Base-by-base conservation (phyloP, 768 basidiomycete species). In the Phallus indusiatus region DNA sequence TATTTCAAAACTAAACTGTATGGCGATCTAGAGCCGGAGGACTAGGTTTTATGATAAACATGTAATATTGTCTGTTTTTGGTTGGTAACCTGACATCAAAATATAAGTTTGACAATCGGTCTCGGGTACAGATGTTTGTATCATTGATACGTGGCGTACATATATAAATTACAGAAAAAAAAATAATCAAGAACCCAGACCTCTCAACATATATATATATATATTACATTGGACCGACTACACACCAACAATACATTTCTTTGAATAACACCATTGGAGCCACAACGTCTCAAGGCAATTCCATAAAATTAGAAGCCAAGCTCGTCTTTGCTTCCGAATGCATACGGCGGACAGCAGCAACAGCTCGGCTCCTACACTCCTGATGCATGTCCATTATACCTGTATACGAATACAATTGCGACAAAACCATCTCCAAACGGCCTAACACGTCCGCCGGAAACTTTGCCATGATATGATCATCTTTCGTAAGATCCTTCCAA, bases 1-100 rank as follows among this genome's bases (percentile, higher is more conserved):
- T 98, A 96, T 73, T 95, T 90, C 80, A 88, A 81, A 64, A 81
- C 88, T 49, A 85, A 86, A 75, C 92, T 94, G 11, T 98, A 94
- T 65, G 94, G 94, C 54, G 89, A 93, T 66, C 71, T 93, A 54
- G 91, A 95, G 69, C 79, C 84, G 14, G 80, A 82, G 61, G 82
- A 85, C 57, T 84, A 74, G 65, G 42, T 28, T 28, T n/a, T 28
- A 28, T 28, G 28, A 28, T 28, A 28, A 28, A 28, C 7, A 28
- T 28, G 28, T 28, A n/a, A 7, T 28, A 28, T 28, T 28, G 28
- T 28, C 7, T 28, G 28, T 28, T 28, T 28, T 7, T 28, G 28
- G 7, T 28, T 28, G 28, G 28, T n/a, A n/a, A n/a, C n/a, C 28
- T 28, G 28, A 28, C 28, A 28, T 28, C 28, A 28, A n/a, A n/a